These are phyloP conservation scores for Physcomitrellopsis africana DNA, from an alignment of 225 moss, liverwort and hornwort genomes.

Conservation along the genomic window DNA sequence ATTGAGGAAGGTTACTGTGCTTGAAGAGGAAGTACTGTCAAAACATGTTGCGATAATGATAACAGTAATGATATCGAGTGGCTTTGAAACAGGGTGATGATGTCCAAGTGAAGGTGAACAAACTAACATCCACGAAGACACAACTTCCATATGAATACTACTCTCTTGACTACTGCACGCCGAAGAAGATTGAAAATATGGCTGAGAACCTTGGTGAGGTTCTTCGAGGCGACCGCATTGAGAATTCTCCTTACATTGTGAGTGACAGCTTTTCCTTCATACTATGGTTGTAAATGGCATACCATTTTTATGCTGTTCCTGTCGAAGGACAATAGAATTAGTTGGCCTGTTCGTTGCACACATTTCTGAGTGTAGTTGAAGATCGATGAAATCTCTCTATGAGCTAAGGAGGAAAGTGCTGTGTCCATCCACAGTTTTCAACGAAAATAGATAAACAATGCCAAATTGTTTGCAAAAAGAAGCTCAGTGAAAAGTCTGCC, in stretches of 20 bases:
- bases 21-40: neutral
- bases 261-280: neutral
- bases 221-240: constrained; percentile 84
- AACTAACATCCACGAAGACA: constrained; percentile 78
- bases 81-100: constrained; percentile 40
- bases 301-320: neutral
- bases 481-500: constrained; percentile 54
- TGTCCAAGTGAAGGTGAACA: constrained; percentile 83
- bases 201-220: constrained; percentile 93
- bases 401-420: neutral
- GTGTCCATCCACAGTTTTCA: constrained; percentile 47
- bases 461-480: constrained; percentile 63
- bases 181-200: constrained; percentile 54
- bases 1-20: constrained; percentile 1
- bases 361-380: neutral
- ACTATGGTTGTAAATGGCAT: neutral
- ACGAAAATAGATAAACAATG: constrained; percentile 63
- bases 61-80: neutral
- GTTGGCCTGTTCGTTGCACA: neutral
- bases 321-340: neutral
- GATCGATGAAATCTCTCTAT: neutral
- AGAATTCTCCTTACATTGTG: constrained; percentile 76
- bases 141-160: constrained; percentile 85
- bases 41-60: neutral
- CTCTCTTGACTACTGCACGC: constrained; percentile 75